These are phyloP conservation scores for Lentinula guzmanii DNA, from an alignment of 768 basidiomycete genomes.

Conservation along the genomic window DNA sequence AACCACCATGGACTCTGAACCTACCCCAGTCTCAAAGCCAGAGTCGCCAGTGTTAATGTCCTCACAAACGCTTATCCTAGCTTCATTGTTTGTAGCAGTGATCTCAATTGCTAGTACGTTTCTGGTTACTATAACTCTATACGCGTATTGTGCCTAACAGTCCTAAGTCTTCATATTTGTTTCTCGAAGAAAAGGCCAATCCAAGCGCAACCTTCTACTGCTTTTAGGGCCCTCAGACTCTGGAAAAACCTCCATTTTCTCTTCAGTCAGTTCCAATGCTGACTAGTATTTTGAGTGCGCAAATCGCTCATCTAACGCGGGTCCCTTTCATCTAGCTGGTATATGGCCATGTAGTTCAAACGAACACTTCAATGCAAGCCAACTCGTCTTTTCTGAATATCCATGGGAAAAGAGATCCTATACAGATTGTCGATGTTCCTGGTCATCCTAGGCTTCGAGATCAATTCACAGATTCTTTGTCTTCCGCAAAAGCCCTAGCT, in stretches of 20 bases:
- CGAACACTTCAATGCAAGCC: constrained; percentile 73
- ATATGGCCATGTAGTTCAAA: constrained; percentile 57
- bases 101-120: neutral
- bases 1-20: neutral
- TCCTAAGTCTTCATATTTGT: constrained; percentile 39
- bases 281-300: neutral
- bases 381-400: constrained; percentile 49
- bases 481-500: constrained; percentile 56
- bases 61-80: constrained; percentile 1
- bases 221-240: constrained; percentile 72
- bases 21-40: neutral
- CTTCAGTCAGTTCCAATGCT: constrained; percentile 43
- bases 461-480: constrained; percentile 64
- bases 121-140: neutral
- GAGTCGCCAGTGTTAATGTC: neutral
- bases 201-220: constrained; percentile 57
- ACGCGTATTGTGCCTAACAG: neutral
- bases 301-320: neutral
- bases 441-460: constrained; percentile 80
- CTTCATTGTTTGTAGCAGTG: neutral
- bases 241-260: constrained; percentile 77
- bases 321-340: constrained; percentile 40
- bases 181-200: constrained; percentile 34
- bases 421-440: constrained; percentile 68
- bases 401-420: constrained; percentile 32